phyloP scores from a whole-genome alignment of 1,139 yeast genomes.

The Saccharomyces hybrid region DNA sequence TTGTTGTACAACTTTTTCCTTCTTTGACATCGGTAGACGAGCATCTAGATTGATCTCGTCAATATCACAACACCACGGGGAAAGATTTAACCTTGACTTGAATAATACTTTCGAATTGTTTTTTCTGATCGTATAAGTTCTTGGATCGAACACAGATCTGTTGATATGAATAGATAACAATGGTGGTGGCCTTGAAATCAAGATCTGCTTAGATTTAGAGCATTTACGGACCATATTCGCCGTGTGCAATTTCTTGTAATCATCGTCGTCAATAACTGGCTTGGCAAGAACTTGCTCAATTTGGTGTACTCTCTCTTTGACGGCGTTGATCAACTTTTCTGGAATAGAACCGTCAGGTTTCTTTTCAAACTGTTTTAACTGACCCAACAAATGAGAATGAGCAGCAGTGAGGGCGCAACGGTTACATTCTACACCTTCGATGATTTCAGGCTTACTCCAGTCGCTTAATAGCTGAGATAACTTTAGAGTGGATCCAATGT shows the following conservation, averaged over 20 bases:
- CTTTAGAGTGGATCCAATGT: constrained; percentile 37
- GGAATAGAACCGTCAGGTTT: constrained; percentile 23
- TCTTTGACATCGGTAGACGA: constrained; percentile 61
- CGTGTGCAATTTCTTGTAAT: constrained; percentile 64
- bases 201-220: constrained; percentile 74
- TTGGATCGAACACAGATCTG: constrained; percentile 85
- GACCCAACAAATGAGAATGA: constrained; percentile 41
- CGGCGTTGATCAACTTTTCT: constrained; percentile 40
- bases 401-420: constrained; percentile 75
- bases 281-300: constrained; percentile 53
- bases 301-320: constrained; percentile 45
- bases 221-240: constrained; percentile 69
- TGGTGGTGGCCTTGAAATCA: constrained; percentile 78
- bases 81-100: constrained; percentile 58
- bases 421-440: constrained; percentile 89
- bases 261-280: constrained; percentile 72
- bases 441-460: constrained; percentile 76
- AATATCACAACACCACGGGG: constrained; percentile 64
- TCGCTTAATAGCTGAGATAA: constrained; percentile 55
- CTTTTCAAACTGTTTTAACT: constrained; percentile 33
- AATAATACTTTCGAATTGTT: constrained; percentile 77
- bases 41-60: constrained; percentile 74
- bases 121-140: constrained; percentile 74
- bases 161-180: constrained; percentile 79
- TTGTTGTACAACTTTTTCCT: constrained; percentile 32